Evolutionary conservation across 495 filamentous ascomycete genomes (phyloP).

Genomic region (Tuber calosporum): DNA sequence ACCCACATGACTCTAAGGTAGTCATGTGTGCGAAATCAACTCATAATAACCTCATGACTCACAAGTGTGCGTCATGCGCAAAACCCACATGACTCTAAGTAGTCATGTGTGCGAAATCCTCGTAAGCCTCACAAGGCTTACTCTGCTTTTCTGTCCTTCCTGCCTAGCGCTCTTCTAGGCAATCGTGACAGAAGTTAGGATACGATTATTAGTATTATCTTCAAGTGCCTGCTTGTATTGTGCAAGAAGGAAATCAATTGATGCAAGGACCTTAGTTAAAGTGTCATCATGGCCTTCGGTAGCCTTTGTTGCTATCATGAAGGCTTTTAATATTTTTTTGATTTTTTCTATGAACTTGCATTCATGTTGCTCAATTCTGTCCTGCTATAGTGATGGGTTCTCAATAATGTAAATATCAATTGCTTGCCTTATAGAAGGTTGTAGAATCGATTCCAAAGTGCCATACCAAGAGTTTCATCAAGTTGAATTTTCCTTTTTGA

Average conservation of each 20-base stretch:
- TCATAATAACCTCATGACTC: too few species aligned
- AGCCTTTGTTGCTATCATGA: not conserved
- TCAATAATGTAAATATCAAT: not conserved
- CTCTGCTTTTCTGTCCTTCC: too few species aligned
- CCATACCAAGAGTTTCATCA: not conserved
- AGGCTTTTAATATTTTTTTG: not conserved
- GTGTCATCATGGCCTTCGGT: not conserved
- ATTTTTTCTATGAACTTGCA: not conserved
- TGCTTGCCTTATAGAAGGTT: not conserved
- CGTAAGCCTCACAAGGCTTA: too few species aligned
- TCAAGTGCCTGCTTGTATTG: not conserved
- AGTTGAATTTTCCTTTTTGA: not conserved
- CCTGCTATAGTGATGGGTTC: not conserved
- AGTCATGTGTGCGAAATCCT: too few species aligned
- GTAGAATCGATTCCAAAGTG: not conserved
- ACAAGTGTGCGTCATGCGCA: too few species aligned
- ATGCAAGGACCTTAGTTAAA: constrained; percentile 2
- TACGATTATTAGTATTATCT: too few species aligned
- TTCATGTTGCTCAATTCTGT: not conserved
- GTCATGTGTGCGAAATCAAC: too few species aligned
- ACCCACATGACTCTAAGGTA: too few species aligned
- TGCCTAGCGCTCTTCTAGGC: too few species aligned
- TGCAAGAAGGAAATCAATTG: not conserved
- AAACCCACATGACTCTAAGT: too few species aligned
- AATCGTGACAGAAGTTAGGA: too few species aligned